Conservation (phyloP, 2,329 filamentous ascomycete species). For the Cercospora nicotianae region DNA sequence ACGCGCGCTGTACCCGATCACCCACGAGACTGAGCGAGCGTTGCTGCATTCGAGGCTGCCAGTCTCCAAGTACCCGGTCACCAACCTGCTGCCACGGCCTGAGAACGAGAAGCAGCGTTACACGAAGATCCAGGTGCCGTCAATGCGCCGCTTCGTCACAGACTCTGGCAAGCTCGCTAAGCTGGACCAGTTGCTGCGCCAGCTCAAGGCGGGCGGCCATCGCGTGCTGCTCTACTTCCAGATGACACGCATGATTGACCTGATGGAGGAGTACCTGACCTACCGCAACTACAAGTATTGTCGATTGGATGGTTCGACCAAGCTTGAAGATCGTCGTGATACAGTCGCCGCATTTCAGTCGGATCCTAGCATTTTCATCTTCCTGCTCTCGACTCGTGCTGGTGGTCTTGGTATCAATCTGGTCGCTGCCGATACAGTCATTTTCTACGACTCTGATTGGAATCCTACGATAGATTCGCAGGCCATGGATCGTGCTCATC, state of each 20-base stretch:
- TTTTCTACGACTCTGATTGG: slow-evolving; percentile 99
- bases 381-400: slow-evolving; percentile 90
- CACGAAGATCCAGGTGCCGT: slow-evolving; percentile 88
- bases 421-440: slow-evolving; percentile 94
- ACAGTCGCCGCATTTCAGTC: slow-evolving; percentile 97
- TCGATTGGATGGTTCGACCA: slow-evolving; percentile 92
- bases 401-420: slow-evolving; percentile 98
- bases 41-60: slow-evolving; percentile 74
- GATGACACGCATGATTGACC: slow-evolving; percentile 99
- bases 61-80: slow-evolving; percentile 61
- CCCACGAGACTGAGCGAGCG: slow-evolving; percentile 65
- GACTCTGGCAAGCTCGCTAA: slow-evolving; percentile 95
- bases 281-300: slow-evolving; percentile 99
- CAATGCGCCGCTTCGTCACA: slow-evolving; percentile 96
- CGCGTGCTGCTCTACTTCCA: slow-evolving; percentile 98
- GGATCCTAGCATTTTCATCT: slow-evolving; percentile 91
- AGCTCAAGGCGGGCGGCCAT: slow-evolving; percentile 88
- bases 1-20: slow-evolving; percentile 69
- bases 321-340: slow-evolving; percentile 93
- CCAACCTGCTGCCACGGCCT: slow-evolving; percentile 70
- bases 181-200: slow-evolving; percentile 79
- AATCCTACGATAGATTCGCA: slow-evolving; percentile 98
- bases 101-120: slow-evolving; percentile 80
- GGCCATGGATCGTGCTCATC: slow-evolving; percentile 98
- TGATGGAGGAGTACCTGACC: slow-evolving; percentile 98